Base-by-base conservation (phyloP, 1,284 basidiomycete species). In the Cryptococcus sp. region DNA sequence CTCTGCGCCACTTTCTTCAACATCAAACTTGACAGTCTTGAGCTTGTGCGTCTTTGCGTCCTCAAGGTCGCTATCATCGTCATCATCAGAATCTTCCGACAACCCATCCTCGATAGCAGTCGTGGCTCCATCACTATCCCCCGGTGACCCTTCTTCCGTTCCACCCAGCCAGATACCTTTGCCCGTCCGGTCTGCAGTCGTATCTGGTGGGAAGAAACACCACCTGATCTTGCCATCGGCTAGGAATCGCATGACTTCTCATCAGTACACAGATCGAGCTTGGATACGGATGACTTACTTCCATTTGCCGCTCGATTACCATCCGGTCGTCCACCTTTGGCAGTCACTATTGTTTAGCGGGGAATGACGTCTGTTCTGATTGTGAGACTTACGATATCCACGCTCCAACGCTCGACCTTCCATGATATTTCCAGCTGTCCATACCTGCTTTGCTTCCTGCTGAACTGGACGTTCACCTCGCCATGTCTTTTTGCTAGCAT, bases 321-420 rank as follows among this genome's bases (percentile, higher is more conserved):
- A 75, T 96, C 92, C 7, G 89, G 86, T 52, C 92, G 74, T 5
- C 89, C 91, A 16, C 88, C 86, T 71, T 91, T 88, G 10, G 92
- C 91, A 41, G 91, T 96, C 36, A 91, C 77, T 74, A 45, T 4
- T 5, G 23, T 19, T 18, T n/a, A n/a, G n/a, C n/a, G n/a, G n/a
- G n/a, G n/a, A n/a, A n/a, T n/a, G n/a, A n/a, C n/a, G n/a, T n/a
- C n/a, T 4, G 18, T 10, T 13, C 7, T 7, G 19, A 22, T 40
- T 18, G 14, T 3, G 22, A 7, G 9, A 62, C 67, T 57, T 45
- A 72, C 66, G 25, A 83, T 84, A 91, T 13, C 85, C 85, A 64
- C 87, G 88, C 59, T 81, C 78, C 46, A 81, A 70, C 0, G 91
- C 90, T 68, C 87, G 87, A 2, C 84, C 83, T 9, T 81, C 84